A percentile compares a stretch with the other conserved stretches of the same genome.
These are phyloP conservation scores for Trichoderma sp. DNA, from an alignment of 2,329 filamentous ascomycete species.

Conservation along the genomic window DNA sequence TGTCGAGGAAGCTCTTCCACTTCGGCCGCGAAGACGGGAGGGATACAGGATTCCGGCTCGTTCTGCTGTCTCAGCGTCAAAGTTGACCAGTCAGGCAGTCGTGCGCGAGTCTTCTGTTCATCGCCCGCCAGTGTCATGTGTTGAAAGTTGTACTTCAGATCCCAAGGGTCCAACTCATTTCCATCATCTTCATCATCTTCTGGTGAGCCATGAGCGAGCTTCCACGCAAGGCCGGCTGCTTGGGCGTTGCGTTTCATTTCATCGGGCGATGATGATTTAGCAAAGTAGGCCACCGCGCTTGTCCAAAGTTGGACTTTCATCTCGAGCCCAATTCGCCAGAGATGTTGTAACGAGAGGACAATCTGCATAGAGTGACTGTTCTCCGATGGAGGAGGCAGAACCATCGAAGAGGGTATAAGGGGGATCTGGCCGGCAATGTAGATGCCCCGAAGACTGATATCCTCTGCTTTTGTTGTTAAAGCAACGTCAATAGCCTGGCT, in stretches of 20 bases:
- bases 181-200: constrained; percentile 47
- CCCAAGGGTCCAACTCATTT: constrained; percentile 65
- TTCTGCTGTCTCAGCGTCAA: constrained; percentile 39
- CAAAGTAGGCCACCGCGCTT: constrained; percentile 72
- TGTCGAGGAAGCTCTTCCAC: constrained; percentile 73
- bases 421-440: constrained; percentile 90
- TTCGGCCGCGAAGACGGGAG: constrained; percentile 72
- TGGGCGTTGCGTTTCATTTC: constrained; percentile 36
- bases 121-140: constrained; percentile 42
- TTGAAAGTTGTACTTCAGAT: constrained; percentile 55
- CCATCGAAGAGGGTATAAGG: constrained; percentile 77
- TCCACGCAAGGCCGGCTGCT: constrained; percentile 50
- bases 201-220: constrained; percentile 38
- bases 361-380: constrained; percentile 55
- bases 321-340: constrained; percentile 76
- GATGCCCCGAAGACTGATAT: constrained; percentile 41
- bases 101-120: constrained; percentile 26
- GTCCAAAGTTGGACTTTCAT: constrained; percentile 73
- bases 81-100: constrained; percentile 52
- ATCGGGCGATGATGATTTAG: constrained; percentile 34
- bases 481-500: constrained; percentile 74
- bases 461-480: constrained; percentile 23
- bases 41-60: constrained; percentile 39
- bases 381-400: constrained; percentile 42
- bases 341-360: constrained; percentile 77